phyloP scores from a whole-genome alignment of 2,329 filamentous ascomycete genomes.

The Tricladium varicosporioides region DNA sequence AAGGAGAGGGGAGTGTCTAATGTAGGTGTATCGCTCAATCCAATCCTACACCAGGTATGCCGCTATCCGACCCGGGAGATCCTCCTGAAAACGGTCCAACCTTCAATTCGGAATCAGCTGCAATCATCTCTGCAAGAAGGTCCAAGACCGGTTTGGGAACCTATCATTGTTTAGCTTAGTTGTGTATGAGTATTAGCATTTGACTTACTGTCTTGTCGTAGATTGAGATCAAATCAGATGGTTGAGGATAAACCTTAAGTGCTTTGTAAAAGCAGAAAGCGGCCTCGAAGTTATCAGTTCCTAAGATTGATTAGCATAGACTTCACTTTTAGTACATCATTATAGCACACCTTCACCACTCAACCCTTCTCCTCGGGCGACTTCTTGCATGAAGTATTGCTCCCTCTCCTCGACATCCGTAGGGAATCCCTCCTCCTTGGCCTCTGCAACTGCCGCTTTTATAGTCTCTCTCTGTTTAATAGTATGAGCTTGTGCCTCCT shows the following conservation, averaged over 20 bases:
- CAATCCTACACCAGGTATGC: slow-evolving; percentile 29
- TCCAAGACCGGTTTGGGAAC: slow-evolving; percentile 76
- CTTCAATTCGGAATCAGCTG: slow-evolving; percentile 74
- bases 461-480: slow-evolving; percentile 71
- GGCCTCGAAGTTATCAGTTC: slow-evolving; percentile 72
- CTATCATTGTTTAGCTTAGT: slow-evolving; percentile 16
- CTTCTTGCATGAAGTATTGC: slow-evolving; percentile 94
- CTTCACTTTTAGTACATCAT: background rate
- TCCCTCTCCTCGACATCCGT: slow-evolving; percentile 89
- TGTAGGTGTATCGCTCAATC: slow-evolving; percentile 24
- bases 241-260: slow-evolving; percentile 95
- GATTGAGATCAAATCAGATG: slow-evolving; percentile 87
- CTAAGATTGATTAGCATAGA: slow-evolving; percentile 39
- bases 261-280: slow-evolving; percentile 97
- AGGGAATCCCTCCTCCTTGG: slow-evolving; percentile 90
- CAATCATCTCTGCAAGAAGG: slow-evolving; percentile 97
- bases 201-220: slow-evolving; percentile 79
- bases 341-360: slow-evolving; percentile 68
- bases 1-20: slow-evolving; percentile 15
- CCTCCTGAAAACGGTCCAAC: slow-evolving; percentile 43
- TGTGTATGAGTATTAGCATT: background rate
- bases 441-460: slow-evolving; percentile 71
- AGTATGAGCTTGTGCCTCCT: slow-evolving; percentile 64
- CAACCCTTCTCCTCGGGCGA: slow-evolving; percentile 82
- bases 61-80: slow-evolving; percentile 29